Percentiles rank a stretch among this genome's conserved stretches.
Evolutionary conservation across 257 asterid genomes (phyloP).

Genomic region (Buddleja alternifolia): DNA sequence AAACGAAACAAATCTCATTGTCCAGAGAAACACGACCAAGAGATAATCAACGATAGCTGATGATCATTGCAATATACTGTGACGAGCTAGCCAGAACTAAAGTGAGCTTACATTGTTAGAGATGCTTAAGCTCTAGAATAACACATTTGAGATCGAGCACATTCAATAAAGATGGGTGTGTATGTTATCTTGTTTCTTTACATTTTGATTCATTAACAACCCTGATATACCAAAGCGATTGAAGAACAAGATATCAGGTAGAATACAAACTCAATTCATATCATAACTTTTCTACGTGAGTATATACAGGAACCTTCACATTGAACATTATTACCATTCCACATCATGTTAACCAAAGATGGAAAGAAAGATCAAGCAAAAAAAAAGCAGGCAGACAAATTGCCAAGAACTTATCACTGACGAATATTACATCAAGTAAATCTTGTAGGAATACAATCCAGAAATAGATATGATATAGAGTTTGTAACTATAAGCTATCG

Average conservation of each 20-base stretch:
- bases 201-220: neutral
- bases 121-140: too few species aligned
- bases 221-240: too few species aligned
- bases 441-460: conserved; percentile 1
- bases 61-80: too few species aligned
- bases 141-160: conserved; percentile 2
- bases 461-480: neutral
- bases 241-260: too few species aligned
- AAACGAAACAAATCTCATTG: too few species aligned
- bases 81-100: too few species aligned
- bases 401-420: neutral
- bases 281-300: neutral
- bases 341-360: conserved; percentile 2
- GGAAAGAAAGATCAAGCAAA: conserved; percentile 8
- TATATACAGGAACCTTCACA: conserved; percentile 5
- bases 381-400: neutral
- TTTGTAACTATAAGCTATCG: neutral
- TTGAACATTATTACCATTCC: conserved; percentile 10
- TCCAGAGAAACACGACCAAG: too few species aligned
- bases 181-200: neutral
- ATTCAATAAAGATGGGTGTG: neutral
- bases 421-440: conserved; percentile 5
- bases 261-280: neutral
- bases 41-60: too few species aligned
- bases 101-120: too few species aligned